Percentiles rank a stretch among this genome's conserved stretches.
Evolutionary conservation across 148 eudicot genomes (phyloP).

Genomic region (Rhododendron vialii): DNA sequence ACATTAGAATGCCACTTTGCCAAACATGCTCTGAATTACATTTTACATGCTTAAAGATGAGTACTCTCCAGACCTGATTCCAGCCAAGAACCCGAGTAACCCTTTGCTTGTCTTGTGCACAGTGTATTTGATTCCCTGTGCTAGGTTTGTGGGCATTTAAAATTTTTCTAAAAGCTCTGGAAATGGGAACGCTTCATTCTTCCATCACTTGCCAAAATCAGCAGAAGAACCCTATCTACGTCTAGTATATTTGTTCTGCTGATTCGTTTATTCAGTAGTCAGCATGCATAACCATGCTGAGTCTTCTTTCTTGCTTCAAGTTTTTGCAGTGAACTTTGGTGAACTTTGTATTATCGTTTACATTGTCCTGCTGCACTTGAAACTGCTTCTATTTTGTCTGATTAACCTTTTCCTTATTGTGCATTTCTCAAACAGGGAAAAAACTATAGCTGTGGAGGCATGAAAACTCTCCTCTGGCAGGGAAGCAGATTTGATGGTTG

Average conservation of each 20-base stretch:
- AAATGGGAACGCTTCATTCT: neutral
- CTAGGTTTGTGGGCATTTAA: neutral
- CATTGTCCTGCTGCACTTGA: neutral
- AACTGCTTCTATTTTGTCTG: neutral
- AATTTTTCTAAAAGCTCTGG: neutral
- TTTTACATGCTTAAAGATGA: neutral
- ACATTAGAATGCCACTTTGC: neutral
- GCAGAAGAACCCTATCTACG: neutral
- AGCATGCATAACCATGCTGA: neutral
- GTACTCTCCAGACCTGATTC: neutral
- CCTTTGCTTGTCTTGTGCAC: neutral
- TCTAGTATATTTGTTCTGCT: neutral
- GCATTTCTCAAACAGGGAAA: slow-evolving; percentile 9
- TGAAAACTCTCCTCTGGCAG: neutral
- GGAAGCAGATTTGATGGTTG: neutral
- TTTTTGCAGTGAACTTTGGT: neutral
- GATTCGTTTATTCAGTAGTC: neutral
- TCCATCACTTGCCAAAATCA: neutral
- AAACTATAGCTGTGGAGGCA: slow-evolving; percentile 12
- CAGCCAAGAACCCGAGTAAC: neutral
- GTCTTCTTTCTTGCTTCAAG: neutral
- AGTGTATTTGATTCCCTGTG: neutral
- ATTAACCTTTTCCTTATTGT: neutral
- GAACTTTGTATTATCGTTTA: neutral
- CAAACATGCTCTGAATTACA: neutral